Base-by-base conservation (phyloP, 768 basidiomycete genomes). In the Tylopilus vinaceipallidus region DNA sequence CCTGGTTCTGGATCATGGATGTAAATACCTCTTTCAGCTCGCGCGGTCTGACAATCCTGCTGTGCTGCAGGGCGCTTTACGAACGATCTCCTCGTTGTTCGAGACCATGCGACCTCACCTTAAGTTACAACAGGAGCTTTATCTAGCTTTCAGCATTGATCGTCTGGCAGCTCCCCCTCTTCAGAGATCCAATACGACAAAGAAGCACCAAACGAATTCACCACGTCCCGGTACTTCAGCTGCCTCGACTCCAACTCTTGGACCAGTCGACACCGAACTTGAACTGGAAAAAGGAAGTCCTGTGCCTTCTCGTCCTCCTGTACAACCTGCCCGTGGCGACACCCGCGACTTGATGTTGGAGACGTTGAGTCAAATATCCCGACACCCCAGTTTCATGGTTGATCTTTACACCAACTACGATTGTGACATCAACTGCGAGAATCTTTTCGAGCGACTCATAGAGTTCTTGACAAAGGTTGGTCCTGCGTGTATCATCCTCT, bases 401-500 rank as follows among this genome's bases (percentile, higher is more conserved):
- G 93, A 98, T 61, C 74, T 97, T 13, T 99, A 92, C 73, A 79
- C 84, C 47, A 99, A 98, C 67, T 99, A 98, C 67, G 97, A 99
- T 64, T 98, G 94, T 62, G 93, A 97, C 61, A 83, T 88, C 56
- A 95, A 98, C 62, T 93, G 91, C 66, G 97, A 98, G 72, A 95
- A 98, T 66, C 70, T 98, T 48, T 95, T 95, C 58, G 95, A 98
- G 64, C 77, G 91, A 14, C 71, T 98, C 19, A 73, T 95, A 51
- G 89, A 86, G 22, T 97, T 98, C 66, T 71, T 93, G 55, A 90
- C 91, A 7, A 88, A 90, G 75, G 93, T 92, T 58, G 49, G 75
- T 55, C 34, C 20, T 29, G 9, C 14, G 30, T 11, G 7, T n/a
- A 13, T 47, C 20, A 29, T 33, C 19, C 23, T 59, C 26, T 20